Evolutionary conservation across 805 yeast species (phyloP).

Genomic region (Lipomyces orientalis): DNA sequence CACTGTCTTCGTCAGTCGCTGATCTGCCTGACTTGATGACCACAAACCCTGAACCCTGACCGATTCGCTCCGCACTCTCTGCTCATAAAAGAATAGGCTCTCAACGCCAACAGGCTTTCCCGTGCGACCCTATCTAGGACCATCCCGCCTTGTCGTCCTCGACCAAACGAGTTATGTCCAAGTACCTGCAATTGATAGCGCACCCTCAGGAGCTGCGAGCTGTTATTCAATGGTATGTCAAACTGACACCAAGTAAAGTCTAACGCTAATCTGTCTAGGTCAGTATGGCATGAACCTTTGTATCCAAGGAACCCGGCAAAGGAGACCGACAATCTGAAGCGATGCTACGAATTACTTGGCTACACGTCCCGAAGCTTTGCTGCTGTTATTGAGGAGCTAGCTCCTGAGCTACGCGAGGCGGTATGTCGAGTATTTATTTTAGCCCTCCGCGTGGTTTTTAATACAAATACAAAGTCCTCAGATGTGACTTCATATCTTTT

Average conservation of each 20-base stretch:
- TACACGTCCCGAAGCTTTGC: conserved; percentile 88
- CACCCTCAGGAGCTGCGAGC: conserved; percentile 79
- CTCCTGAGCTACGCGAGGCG: conserved; percentile 84
- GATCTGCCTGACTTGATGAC: no score
- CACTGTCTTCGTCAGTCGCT: no score
- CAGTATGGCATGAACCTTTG: conserved; percentile 56
- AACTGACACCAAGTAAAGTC: background rate
- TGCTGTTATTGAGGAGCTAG: conserved; percentile 89
- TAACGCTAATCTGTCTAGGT: conserved; percentile 15
- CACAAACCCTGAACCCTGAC: no score
- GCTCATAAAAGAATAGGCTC: no score
- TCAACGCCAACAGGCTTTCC: no score
- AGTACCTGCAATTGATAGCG: conserved; percentile 48
- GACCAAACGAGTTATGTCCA: conserved; percentile 26
- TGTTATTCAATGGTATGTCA: conserved; percentile 61
- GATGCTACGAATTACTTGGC: conserved; percentile 71
- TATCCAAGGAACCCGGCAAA: conserved; percentile 55
- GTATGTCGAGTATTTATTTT: conserved; percentile 43
- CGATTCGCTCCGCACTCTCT: no score
- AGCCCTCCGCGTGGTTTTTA: background rate
- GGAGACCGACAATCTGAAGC: conserved; percentile 54
- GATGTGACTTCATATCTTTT: no score
- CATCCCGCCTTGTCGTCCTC: no score
- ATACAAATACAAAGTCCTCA: no score
- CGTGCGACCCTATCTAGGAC: no score